Conservation (phyloP, 169 alveolate genomes). For the Eimeria necatrix region DNA sequence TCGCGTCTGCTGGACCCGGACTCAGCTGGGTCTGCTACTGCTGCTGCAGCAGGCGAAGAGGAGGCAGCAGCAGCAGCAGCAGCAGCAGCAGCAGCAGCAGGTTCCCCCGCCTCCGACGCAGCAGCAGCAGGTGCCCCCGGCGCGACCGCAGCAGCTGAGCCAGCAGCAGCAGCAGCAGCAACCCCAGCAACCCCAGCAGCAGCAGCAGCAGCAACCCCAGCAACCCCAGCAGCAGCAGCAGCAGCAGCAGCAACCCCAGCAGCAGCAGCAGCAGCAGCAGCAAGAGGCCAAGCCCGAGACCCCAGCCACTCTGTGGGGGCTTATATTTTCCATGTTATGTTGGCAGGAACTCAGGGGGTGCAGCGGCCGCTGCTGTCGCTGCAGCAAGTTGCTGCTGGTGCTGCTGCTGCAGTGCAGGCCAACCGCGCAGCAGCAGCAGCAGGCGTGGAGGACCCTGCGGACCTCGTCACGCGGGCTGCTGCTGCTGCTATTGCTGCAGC, state of each 20-base stretch:
- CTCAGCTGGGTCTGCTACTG: not conserved
- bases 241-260: not conserved
- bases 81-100: not conserved
- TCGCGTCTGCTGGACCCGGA: not conserved
- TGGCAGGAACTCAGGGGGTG: slow-evolving; percentile 18
- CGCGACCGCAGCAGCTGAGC: too few relatives aligned
- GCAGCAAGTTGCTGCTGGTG: slow-evolving; percentile 45
- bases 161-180: too few relatives aligned
- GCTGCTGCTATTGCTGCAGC: not conserved
- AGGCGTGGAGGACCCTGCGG: slow-evolving; percentile 16
- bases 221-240: not conserved
- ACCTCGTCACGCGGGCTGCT: not conserved
- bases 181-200: too few relatives aligned
- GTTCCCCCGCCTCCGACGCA: not conserved
- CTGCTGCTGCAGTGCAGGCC: not conserved
- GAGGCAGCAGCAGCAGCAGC: not conserved
- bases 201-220: not conserved
- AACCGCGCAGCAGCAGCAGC: slow-evolving; percentile 53
- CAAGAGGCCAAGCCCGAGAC: not conserved
- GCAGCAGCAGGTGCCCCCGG: too few relatives aligned
- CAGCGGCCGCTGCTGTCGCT: not conserved
- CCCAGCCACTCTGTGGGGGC: slow-evolving; percentile 2
- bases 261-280: slow-evolving; percentile 42
- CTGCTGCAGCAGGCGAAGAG: not conserved
- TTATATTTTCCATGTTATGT: not conserved